These are phyloP conservation scores for Glaciozyma martinii DNA, from an alignment of 768 basidiomycete genomes.

Conservation along the genomic window DNA sequence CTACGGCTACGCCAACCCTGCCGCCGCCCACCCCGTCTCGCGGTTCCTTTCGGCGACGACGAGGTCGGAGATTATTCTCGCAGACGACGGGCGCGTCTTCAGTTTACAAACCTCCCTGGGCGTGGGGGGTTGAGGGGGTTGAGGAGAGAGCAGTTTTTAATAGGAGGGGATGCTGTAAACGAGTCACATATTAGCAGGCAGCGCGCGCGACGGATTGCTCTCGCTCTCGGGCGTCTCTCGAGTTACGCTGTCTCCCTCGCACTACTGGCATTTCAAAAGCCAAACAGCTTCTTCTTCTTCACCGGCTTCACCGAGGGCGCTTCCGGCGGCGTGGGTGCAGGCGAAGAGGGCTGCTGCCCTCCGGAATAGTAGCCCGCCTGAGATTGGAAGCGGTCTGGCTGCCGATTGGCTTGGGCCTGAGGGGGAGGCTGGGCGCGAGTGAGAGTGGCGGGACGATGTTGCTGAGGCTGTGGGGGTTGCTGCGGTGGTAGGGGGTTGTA, in stretches of 20 bases:
- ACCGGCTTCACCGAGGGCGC: background rate
- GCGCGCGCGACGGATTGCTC: too few relatives aligned
- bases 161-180: background rate
- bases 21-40: background rate
- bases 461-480: too few relatives aligned
- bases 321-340: background rate
- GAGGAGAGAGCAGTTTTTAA: background rate
- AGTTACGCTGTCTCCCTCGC: too few relatives aligned
- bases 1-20: background rate
- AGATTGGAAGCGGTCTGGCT: background rate
- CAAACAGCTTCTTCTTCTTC: background rate
- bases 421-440: too few relatives aligned
- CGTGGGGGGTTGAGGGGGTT: background rate
- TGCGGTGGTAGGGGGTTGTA: too few relatives aligned
- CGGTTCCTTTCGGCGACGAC: background rate
- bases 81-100: slow-evolving; percentile 10
- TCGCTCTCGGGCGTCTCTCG: too few relatives aligned
- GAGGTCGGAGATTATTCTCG: background rate
- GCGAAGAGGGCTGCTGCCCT: background rate
- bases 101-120: slow-evolving; percentile 3
- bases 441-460: too few relatives aligned
- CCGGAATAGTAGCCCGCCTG: background rate
- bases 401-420: too few relatives aligned
- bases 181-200: too few relatives aligned
- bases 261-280: background rate